A percentile compares a stretch with the other conserved stretches of the same genome.
Evolutionary conservation across 2,329 filamentous ascomycete genomes (phyloP).

Genomic region (Alternaria viburni): DNA sequence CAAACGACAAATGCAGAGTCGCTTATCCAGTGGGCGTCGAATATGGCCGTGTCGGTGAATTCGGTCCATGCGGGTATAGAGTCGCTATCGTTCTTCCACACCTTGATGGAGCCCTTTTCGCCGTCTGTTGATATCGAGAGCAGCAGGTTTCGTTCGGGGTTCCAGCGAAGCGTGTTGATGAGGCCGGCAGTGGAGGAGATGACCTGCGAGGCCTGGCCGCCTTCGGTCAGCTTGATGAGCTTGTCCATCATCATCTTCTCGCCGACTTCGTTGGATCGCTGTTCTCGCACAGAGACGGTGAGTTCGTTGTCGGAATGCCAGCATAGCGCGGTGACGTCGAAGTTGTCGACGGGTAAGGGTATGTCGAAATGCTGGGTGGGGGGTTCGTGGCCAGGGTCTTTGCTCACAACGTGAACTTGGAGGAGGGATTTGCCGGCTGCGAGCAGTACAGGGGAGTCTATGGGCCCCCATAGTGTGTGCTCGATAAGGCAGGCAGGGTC

Average conservation of each 20-base stretch:
- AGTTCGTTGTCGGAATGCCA: constrained; percentile 45
- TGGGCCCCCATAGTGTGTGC: constrained; percentile 46
- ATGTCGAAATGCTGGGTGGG: constrained; percentile 31
- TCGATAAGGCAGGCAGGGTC: constrained; percentile 33
- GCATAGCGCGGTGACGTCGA: constrained; percentile 45
- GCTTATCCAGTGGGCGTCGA: constrained; percentile 54
- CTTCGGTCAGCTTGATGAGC: constrained; percentile 43
- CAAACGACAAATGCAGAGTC: constrained; percentile 54
- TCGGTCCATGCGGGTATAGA: constrained; percentile 50
- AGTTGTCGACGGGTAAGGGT: constrained; percentile 37
- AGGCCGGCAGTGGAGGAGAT: constrained; percentile 47
- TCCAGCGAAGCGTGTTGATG: constrained; percentile 47
- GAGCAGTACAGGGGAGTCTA: constrained; percentile 39
- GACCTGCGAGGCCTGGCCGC: constrained; percentile 37
- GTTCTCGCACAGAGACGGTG: constrained; percentile 43
- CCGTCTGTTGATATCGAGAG: constrained; percentile 49
- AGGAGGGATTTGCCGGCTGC: constrained; percentile 46
- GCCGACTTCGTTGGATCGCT: constrained; percentile 44
- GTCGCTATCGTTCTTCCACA: constrained; percentile 46
- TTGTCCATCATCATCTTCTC: constrained; percentile 49
- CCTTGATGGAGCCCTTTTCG: constrained; percentile 47
- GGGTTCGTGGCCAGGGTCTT: constrained; percentile 6
- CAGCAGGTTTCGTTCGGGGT: constrained; percentile 40
- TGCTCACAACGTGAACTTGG: constrained; percentile 39
- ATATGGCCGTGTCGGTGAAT: constrained; percentile 50